Evolutionary conservation across 768 basidiomycete genomes (phyloP).

Genomic region (Kwoniella europaea): DNA sequence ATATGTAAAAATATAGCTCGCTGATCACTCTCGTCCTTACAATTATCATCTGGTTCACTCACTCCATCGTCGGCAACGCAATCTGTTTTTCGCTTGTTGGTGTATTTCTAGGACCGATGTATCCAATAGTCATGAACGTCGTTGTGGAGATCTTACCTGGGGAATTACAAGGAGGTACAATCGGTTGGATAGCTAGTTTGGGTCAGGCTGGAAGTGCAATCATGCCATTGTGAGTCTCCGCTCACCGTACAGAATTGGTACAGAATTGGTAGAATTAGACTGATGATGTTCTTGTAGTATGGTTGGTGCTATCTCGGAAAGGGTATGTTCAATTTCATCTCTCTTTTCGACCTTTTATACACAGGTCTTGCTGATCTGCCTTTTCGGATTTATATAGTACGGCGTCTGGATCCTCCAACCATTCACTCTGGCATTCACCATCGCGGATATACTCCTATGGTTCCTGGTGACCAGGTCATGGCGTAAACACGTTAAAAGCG

Average conservation of each 20-base stretch:
- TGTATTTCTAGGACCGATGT: slow-evolving; percentile 74
- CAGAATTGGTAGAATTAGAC: background rate
- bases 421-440: slow-evolving; percentile 41
- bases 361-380: slow-evolving; percentile 2
- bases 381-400: slow-evolving; percentile 21
- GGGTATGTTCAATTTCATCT: slow-evolving; percentile 11
- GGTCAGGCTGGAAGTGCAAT: slow-evolving; percentile 58
- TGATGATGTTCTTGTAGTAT: slow-evolving; percentile 24
- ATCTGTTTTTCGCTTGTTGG: slow-evolving; percentile 71
- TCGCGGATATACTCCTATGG: slow-evolving; percentile 39
- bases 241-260: background rate
- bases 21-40: slow-evolving; percentile 62
- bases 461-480: slow-evolving; percentile 36
- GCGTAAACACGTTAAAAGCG: slow-evolving; percentile 1
- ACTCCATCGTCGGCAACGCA: slow-evolving; percentile 68
- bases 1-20: slow-evolving; percentile 22
- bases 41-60: slow-evolving; percentile 71
- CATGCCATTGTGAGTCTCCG: slow-evolving; percentile 56
- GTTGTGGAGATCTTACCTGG: slow-evolving; percentile 72
- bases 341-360: background rate
- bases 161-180: slow-evolving; percentile 68
- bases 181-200: slow-evolving; percentile 58
- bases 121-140: slow-evolving; percentile 64
- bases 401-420: slow-evolving; percentile 51
- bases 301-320: slow-evolving; percentile 43